These are phyloP conservation scores for Neoboletus magnificus DNA, from an alignment of 768 basidiomycete genomes.

Conservation along the genomic window DNA sequence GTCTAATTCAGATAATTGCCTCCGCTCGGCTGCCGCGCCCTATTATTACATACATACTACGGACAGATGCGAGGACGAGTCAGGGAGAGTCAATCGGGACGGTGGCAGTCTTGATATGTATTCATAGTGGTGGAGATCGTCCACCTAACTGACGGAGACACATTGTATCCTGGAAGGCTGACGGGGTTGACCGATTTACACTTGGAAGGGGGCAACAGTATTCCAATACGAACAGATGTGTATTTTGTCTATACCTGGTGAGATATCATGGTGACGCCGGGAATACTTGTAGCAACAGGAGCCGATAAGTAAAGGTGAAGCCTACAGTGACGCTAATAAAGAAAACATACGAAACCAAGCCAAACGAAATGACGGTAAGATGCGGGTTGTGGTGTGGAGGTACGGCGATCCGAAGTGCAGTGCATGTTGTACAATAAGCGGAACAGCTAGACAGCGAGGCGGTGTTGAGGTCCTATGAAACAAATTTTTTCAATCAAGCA, in stretches of 20 bases:
- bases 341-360: conserved; percentile 23
- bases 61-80: not conserved
- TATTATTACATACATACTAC: not conserved
- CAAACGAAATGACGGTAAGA: conserved; percentile 19
- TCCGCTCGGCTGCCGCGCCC: conserved; percentile 6
- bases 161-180: not conserved
- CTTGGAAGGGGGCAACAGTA: not conserved
- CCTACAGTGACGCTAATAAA: conserved; percentile 27
- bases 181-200: not conserved
- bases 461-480: conserved; percentile 8
- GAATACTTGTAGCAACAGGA: conserved; percentile 32
- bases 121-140: not conserved
- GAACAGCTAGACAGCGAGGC: conserved; percentile 14
- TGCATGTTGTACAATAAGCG: conserved; percentile 27
- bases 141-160: not conserved
- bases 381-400: conserved; percentile 15
- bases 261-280: conserved; percentile 29
- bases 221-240: conserved; percentile 14
- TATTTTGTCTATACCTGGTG: conserved; percentile 25
- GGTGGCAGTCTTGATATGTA: not conserved
- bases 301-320: conserved; percentile 27
- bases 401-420: conserved; percentile 17
- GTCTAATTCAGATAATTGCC: conserved; percentile 17
- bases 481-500: conserved; percentile 11
- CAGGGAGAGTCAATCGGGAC: not conserved